These are phyloP conservation scores for Adenanthera pavonina DNA, from an alignment of 306 rosid genomes.

Conservation along the genomic window DNA sequence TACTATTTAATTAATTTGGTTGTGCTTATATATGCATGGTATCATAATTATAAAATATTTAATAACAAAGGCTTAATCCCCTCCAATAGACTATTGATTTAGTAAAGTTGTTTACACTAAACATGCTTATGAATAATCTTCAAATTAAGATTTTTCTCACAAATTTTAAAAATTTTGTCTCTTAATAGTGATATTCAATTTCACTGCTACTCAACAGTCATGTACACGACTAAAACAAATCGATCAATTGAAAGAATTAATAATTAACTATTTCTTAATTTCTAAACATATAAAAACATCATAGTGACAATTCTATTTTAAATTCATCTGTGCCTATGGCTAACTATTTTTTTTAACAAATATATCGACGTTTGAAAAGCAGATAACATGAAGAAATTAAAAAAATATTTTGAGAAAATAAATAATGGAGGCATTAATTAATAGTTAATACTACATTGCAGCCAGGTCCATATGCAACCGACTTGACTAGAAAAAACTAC, in stretches of 20 bases:
- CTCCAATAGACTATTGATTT: too few relatives aligned
- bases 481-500: constrained; percentile 74
- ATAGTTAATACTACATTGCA: constrained; percentile 13
- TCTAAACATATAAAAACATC: constrained; percentile 39
- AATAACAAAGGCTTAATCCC: constrained; percentile 29
- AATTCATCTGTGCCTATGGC: constrained; percentile 5
- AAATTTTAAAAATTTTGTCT: constrained; percentile 36
- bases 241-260: too few relatives aligned
- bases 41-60: background rate
- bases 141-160: constrained; percentile 35
- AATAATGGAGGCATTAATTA: constrained; percentile 30
- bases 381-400: constrained; percentile 36
- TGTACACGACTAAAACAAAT: constrained; percentile 7
- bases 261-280: too few relatives aligned
- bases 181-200: constrained; percentile 36
- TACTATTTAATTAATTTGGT: background rate
- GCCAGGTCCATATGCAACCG: constrained; percentile 48
- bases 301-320: constrained; percentile 4
- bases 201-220: constrained; percentile 48
- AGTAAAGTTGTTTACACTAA: constrained; percentile 43
- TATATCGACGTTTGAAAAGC: constrained; percentile 18
- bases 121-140: constrained; percentile 35
- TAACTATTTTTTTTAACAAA: constrained; percentile 26
- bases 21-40: background rate
- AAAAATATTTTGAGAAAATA: constrained; percentile 39